These are phyloP conservation scores for Clathrospora elynae DNA, from an alignment of 2,329 filamentous ascomycete genomes.

Conservation along the genomic window DNA sequence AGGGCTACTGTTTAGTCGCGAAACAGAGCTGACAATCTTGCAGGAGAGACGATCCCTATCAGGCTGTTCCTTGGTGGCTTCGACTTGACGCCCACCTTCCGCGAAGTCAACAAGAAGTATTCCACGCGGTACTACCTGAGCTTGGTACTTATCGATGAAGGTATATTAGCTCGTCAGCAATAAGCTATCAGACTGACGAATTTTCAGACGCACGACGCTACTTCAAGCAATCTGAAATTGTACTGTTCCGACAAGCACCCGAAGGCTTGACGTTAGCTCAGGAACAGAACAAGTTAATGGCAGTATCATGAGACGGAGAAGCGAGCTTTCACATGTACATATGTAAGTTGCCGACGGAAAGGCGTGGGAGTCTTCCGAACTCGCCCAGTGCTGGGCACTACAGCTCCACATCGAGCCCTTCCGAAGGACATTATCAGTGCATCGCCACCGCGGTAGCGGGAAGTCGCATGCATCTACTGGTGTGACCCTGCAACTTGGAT, in stretches of 20 bases:
- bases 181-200: constrained; percentile 11
- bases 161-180: constrained; percentile 50
- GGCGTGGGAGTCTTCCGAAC: not conserved
- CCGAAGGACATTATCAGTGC: too few relatives aligned
- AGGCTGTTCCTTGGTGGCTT: constrained; percentile 96
- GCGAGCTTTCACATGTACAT: not conserved
- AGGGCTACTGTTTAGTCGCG: not conserved
- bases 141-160: constrained; percentile 93
- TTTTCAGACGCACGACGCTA: constrained; percentile 87
- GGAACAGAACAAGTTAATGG: constrained; percentile 54
- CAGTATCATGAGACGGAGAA: constrained; percentile 37
- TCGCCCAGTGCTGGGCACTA: not conserved
- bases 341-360: not conserved
- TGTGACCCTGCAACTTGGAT: not conserved
- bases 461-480: not conserved
- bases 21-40: constrained; percentile 26
- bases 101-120: constrained; percentile 99
- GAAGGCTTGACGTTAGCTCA: constrained; percentile 56
- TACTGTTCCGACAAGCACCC: constrained; percentile 80
- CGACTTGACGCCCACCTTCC: constrained; percentile 96
- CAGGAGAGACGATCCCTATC: constrained; percentile 90
- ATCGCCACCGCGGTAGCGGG: constrained; percentile 1
- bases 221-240: constrained; percentile 99
- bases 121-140: constrained; percentile 97
- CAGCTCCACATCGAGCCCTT: not conserved